Evolutionary conservation across 208 protist genomes (phyloP).

Genomic region (Endotrypanum monterogeii): DNA sequence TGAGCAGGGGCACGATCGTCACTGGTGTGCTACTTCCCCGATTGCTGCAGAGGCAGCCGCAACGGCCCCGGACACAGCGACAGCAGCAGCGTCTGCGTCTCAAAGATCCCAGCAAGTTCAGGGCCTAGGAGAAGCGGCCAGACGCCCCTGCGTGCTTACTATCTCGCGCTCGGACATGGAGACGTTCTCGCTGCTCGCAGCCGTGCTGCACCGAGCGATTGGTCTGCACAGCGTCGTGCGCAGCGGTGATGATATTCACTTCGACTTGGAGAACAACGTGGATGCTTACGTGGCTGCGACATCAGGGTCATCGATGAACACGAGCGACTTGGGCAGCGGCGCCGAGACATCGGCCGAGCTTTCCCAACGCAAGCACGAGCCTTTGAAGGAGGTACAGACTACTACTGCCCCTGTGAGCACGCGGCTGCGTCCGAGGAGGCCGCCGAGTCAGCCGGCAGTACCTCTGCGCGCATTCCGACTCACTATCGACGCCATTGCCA

Average conservation of each 20-base stretch:
- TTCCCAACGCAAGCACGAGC: background rate
- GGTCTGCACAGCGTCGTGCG: background rate
- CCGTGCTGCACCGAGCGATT: slow-evolving; percentile 5
- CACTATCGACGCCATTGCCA: slow-evolving; percentile 8
- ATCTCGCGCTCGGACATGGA: background rate
- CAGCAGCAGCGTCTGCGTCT: background rate
- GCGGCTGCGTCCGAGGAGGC: background rate
- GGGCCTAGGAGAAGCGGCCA: background rate
- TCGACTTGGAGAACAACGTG: background rate
- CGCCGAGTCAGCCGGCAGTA: slow-evolving; percentile 2
- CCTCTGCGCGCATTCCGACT: slow-evolving; percentile 14
- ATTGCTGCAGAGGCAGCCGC: background rate
- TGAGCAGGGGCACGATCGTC: slow-evolving; percentile 4
- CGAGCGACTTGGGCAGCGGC: background rate
- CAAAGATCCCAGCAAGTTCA: background rate
- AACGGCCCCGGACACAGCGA: background rate
- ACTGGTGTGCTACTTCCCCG: no score
- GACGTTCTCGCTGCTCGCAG: background rate
- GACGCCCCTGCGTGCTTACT: background rate
- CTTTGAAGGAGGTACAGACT: background rate
- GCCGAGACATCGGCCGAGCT: background rate
- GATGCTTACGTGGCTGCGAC: background rate
- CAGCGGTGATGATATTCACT: background rate
- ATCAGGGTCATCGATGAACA: background rate
- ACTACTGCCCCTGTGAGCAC: background rate